These are phyloP conservation scores for Aureobasidium sp. DNA, from an alignment of 2,329 filamentous ascomycete species.

Conservation along the genomic window DNA sequence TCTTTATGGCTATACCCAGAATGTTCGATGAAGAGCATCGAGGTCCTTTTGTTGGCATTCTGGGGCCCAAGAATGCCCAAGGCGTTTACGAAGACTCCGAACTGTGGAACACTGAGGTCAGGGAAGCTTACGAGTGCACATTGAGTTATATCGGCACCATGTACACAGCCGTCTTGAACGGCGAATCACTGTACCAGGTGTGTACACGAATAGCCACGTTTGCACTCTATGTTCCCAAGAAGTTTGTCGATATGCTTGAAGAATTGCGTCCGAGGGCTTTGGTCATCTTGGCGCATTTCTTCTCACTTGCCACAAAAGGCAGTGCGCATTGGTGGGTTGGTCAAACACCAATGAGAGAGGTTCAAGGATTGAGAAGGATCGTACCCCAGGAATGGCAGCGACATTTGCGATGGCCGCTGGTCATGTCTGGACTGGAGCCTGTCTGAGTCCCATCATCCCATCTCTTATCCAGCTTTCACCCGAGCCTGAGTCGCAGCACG, in stretches of 20 bases:
- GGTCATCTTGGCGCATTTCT: slow-evolving; percentile 28
- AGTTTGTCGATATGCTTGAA: slow-evolving; percentile 25
- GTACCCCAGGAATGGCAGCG: slow-evolving; percentile 24
- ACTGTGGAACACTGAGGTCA: slow-evolving; percentile 17
- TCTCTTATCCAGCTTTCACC: neutral
- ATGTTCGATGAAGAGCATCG: slow-evolving; percentile 20
- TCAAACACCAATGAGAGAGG: slow-evolving; percentile 21
- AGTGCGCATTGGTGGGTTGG: slow-evolving; percentile 24
- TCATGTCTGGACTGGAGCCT: slow-evolving; percentile 1
- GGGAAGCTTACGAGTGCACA: slow-evolving; percentile 21
- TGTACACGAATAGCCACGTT: slow-evolving; percentile 26
- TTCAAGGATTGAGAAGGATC: slow-evolving; percentile 21
- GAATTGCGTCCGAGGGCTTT: slow-evolving; percentile 26
- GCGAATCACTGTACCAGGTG: slow-evolving; percentile 20
- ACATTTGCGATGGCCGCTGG: slow-evolving; percentile 24
- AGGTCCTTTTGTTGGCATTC: slow-evolving; percentile 17
- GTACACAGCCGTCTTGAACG: slow-evolving; percentile 19
- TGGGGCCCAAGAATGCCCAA: slow-evolving; percentile 7
- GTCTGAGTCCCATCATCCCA: neutral
- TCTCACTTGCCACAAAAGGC: slow-evolving; percentile 24
- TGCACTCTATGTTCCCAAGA: slow-evolving; percentile 23
- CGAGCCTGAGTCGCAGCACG: neutral
- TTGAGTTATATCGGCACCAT: slow-evolving; percentile 24
- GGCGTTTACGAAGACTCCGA: neutral
- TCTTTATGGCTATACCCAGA: slow-evolving; percentile 16